Conservation (phyloP, 305 asterid species). For the Plantago coronopus region DNA sequence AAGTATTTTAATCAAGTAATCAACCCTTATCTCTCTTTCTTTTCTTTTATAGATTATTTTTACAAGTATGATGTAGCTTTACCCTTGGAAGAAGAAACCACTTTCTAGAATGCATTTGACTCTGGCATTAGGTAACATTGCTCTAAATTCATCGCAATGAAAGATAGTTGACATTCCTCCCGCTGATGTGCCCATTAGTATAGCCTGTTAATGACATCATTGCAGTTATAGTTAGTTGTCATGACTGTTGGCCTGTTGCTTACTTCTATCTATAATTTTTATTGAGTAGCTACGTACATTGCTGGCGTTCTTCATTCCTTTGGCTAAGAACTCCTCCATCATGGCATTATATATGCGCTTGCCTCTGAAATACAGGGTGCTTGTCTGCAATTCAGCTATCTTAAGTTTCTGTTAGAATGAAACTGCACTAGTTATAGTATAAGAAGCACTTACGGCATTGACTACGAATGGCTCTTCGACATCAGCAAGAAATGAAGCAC, state of each 20-base stretch:
- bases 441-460: constrained; percentile 15
- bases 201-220: too few relatives aligned
- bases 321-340: constrained; percentile 24
- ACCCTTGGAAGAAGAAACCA: constrained; percentile 40
- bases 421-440: background rate
- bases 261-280: background rate
- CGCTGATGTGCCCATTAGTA: too few relatives aligned
- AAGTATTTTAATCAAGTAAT: background rate
- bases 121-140: too few relatives aligned
- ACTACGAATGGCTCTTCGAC: constrained; percentile 7
- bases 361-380: constrained; percentile 27
- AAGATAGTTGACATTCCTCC: too few relatives aligned
- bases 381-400: constrained; percentile 11
- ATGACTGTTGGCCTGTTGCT: background rate
- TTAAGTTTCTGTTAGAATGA: too few relatives aligned
- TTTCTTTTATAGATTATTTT: background rate
- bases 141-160: too few relatives aligned
- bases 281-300: constrained; percentile 18
- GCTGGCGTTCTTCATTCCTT: constrained; percentile 24
- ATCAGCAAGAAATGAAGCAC: constrained; percentile 15
- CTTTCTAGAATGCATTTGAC: constrained; percentile 23
- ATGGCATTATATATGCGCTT: constrained; percentile 25
- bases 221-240: background rate
- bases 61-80: background rate
- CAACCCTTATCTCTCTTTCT: too few relatives aligned